Percentiles rank a stretch among this genome's conserved stretches.
Conservation (phyloP, 352 stramenopile genomes). For the Pythium dissotocum region DNA sequence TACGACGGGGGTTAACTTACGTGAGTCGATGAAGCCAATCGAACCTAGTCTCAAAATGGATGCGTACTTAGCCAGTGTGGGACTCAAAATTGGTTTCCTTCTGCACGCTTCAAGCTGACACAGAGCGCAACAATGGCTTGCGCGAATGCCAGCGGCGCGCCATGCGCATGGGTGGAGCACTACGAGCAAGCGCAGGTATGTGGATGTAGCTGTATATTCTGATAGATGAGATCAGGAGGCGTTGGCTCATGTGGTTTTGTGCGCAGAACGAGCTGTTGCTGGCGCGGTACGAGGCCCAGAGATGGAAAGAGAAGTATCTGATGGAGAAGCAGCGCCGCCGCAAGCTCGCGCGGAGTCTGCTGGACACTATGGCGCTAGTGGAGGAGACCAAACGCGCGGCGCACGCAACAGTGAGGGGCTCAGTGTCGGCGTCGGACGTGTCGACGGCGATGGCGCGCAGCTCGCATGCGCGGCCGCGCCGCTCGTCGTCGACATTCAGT, state of each 20-base stretch:
- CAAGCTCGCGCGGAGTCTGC: slow-evolving; percentile 58
- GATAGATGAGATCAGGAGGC: not conserved
- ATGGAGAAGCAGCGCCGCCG: slow-evolving; percentile 69
- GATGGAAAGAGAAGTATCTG: slow-evolving; percentile 84
- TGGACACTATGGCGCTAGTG: slow-evolving; percentile 59
- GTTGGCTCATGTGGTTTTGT: slow-evolving; percentile 12
- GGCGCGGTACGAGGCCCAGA: slow-evolving; percentile 63
- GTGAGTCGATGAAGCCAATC: not conserved
- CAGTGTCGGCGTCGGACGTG: not conserved
- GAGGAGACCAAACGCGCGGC: slow-evolving; percentile 25
- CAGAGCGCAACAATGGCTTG: slow-evolving; percentile 13
- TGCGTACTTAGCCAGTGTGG: slow-evolving; percentile 11
- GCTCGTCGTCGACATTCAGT: slow-evolving; percentile 50
- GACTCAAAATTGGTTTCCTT: slow-evolving; percentile 4
- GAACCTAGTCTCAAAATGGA: slow-evolving; percentile 7
- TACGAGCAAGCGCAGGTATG: slow-evolving; percentile 30
- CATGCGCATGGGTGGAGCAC: slow-evolving; percentile 27
- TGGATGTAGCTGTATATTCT: not conserved
- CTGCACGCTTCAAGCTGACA: slow-evolving; percentile 9
- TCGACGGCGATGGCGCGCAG: not conserved
- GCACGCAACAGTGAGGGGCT: not conserved
- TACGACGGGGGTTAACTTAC: slow-evolving; percentile 11
- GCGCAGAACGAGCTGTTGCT: slow-evolving; percentile 60
- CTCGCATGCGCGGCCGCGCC: slow-evolving; percentile 17
- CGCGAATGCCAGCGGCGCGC: not conserved